Conservation (phyloP, 192 early-diverging fungal species). For the Pecoramyces ruminantium region DNA sequence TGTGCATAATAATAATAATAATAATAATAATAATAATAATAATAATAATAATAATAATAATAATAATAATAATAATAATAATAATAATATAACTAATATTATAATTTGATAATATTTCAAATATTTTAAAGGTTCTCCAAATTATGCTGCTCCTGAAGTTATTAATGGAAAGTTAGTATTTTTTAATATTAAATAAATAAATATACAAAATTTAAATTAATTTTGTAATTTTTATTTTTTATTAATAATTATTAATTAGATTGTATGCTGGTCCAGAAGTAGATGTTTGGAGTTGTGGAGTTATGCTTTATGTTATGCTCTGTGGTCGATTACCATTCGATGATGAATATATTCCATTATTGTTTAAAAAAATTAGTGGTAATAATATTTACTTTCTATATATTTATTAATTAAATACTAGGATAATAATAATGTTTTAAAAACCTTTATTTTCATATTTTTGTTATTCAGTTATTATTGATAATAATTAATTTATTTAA, state of each 20-base stretch:
- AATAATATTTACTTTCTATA: too few relatives aligned
- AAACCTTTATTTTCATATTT: too few relatives aligned
- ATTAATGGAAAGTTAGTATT: slow-evolving; percentile 63
- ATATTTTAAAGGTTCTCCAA: neutral
- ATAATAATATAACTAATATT: slow-evolving; percentile 4
- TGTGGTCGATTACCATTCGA: slow-evolving; percentile 92
- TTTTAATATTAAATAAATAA: neutral
- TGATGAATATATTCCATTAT: slow-evolving; percentile 72
- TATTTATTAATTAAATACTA: too few relatives aligned
- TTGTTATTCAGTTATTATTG: too few relatives aligned
- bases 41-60: too few relatives aligned
- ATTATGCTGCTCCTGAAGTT: slow-evolving; percentile 39
- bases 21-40: neutral
- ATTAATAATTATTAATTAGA: neutral
- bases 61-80: neutral
- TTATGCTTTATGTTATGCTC: slow-evolving; percentile 87
- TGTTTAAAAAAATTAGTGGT: slow-evolving; percentile 90
- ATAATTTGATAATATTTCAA: slow-evolving; percentile 1
- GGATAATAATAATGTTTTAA: too few relatives aligned
- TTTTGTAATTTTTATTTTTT: neutral
- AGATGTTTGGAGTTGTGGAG: slow-evolving; percentile 93
- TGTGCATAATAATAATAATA: too few relatives aligned
- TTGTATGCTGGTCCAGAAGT: slow-evolving; percentile 87
- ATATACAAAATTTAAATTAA: neutral
- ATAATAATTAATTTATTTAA: too few relatives aligned